Evolutionary conservation across 208 protist genomes (phyloP).

Genomic region (Crithidia expoeki): DNA sequence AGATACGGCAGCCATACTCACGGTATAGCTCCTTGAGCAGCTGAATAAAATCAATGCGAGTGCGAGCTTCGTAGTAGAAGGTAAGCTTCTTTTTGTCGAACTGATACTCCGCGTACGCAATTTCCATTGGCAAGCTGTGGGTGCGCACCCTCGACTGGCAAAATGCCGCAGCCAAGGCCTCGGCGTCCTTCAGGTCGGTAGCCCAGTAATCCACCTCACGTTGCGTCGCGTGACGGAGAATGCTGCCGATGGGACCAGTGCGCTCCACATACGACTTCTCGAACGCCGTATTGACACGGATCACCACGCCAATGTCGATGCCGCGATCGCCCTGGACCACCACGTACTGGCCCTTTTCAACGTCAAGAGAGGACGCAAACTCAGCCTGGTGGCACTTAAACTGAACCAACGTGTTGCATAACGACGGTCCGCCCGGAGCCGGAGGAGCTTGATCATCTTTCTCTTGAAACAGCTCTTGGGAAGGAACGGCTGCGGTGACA

Average conservation of each 20-base stretch:
- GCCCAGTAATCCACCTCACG: constrained; percentile 89
- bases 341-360: constrained; percentile 82
- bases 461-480: constrained; percentile 47
- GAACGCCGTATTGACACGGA: constrained; percentile 60
- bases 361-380: constrained; percentile 61
- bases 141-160: constrained; percentile 65
- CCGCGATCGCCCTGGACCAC: constrained; percentile 90
- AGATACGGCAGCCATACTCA: constrained; percentile 90
- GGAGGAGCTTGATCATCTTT: constrained; percentile 44
- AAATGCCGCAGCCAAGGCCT: constrained; percentile 66
- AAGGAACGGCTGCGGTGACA: constrained; percentile 2
- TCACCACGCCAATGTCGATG: constrained; percentile 89
- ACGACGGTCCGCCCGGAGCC: constrained; percentile 25
- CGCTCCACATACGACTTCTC: constrained; percentile 66
- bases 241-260: constrained; percentile 50
- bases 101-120: constrained; percentile 90
- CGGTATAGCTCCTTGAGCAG: constrained; percentile 85
- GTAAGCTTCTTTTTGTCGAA: constrained; percentile 94
- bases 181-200: constrained; percentile 81
- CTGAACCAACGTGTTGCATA: constrained; percentile 74
- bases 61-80: constrained; percentile 87
- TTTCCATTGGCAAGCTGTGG: constrained; percentile 76
- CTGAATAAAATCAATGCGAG: constrained; percentile 82
- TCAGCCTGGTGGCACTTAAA: constrained; percentile 90
- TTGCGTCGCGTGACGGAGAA: constrained; percentile 82